phyloP scores from a whole-genome alignment of 768 basidiomycete genomes.

The Naganishia kalamii region DNA sequence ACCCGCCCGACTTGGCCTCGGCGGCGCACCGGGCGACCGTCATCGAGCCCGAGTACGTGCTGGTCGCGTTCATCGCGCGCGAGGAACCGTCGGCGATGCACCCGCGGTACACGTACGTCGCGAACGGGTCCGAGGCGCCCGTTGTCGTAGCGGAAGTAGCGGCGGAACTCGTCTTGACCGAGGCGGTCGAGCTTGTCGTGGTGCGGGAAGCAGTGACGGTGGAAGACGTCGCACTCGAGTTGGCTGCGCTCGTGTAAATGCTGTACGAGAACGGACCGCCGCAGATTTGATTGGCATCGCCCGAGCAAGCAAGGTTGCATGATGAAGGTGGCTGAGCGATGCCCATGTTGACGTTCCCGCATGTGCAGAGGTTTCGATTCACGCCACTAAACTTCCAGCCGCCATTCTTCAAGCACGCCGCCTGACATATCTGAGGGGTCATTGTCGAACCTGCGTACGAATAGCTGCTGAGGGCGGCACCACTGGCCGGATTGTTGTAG shows the following conservation, averaged over 20 bases:
- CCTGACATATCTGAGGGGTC: neutral
- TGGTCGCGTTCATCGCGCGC: neutral
- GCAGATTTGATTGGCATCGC: conserved; percentile 31
- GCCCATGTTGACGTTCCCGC: neutral
- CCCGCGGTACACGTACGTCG: neutral
- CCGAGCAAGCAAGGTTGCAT: neutral
- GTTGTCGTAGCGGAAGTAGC: no score
- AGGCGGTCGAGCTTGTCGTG: no score
- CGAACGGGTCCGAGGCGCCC: no score
- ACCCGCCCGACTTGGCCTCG: neutral
- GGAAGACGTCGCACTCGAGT: no score
- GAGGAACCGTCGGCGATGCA: conserved; percentile 14
- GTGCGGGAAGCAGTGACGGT: no score
- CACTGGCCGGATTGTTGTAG: conserved; percentile 23
- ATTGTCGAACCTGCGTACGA: neutral
- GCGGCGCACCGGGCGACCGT: neutral
- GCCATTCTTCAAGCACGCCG: conserved; percentile 17
- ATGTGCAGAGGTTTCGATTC: neutral
- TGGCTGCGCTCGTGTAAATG: neutral
- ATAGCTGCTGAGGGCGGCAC: neutral
- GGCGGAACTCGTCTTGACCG: no score
- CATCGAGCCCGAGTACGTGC: neutral
- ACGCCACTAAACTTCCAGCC: neutral
- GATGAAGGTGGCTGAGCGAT: neutral
- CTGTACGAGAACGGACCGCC: conserved; percentile 20